These are phyloP conservation scores for Lanmaoa pseudosensibilis DNA, from an alignment of 768 basidiomycete species.

Conservation along the genomic window DNA sequence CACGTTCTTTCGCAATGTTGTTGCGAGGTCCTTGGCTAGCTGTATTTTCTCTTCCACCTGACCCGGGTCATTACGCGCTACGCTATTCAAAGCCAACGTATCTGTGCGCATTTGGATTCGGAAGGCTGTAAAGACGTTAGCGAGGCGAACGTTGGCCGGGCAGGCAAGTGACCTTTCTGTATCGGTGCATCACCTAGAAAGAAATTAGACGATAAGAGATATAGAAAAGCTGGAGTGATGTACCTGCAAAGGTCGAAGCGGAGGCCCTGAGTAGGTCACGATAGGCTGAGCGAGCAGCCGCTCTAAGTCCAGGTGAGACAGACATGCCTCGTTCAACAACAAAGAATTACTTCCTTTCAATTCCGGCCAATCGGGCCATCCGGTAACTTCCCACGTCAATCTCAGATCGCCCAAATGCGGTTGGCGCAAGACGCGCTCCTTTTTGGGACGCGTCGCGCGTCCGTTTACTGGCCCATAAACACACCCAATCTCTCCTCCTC, in stretches of 20 bases:
- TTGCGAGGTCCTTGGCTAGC: constrained; percentile 69
- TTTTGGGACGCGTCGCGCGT: constrained; percentile 37
- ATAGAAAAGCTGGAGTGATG: neutral
- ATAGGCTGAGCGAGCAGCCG: constrained; percentile 73
- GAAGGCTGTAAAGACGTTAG: constrained; percentile 54
- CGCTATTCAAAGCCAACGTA: constrained; percentile 39
- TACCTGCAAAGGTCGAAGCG: constrained; percentile 64
- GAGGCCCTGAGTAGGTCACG: constrained; percentile 69
- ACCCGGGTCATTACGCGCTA: constrained; percentile 43
- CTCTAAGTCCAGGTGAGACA: constrained; percentile 54
- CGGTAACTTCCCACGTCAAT: constrained; percentile 26
- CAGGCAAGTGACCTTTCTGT: constrained; percentile 41
- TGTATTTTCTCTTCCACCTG: constrained; percentile 54
- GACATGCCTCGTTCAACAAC: constrained; percentile 41
- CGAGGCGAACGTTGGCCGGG: neutral
- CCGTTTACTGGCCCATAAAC: constrained; percentile 25
- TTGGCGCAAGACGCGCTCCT: constrained; percentile 42
- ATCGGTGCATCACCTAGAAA: constrained; percentile 55
- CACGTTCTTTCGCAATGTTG: constrained; percentile 75
- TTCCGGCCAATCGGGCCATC: constrained; percentile 13
- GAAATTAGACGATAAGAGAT: neutral
- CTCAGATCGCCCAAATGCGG: constrained; percentile 35
- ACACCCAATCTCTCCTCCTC: constrained; percentile 30
- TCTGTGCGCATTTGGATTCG: constrained; percentile 65
- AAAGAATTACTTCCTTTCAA: neutral